These are phyloP conservation scores for Euryodendron excelsum DNA, from an alignment of 148 eudicot species.

Conservation along the genomic window DNA sequence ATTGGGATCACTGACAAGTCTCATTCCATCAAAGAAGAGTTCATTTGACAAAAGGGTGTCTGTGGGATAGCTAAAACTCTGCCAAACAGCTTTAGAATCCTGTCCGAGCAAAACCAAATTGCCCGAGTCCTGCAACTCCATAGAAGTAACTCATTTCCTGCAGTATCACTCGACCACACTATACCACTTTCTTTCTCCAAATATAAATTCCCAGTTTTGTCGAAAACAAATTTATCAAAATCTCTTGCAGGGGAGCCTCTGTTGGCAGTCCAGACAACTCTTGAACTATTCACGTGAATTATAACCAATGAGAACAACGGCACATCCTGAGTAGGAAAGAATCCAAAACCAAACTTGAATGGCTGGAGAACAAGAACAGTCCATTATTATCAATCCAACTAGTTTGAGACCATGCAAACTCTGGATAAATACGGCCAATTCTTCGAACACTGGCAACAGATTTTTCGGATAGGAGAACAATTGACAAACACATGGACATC, in stretches of 20 bases:
- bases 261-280: conserved; percentile 6
- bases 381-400: not conserved
- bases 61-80: too few species aligned
- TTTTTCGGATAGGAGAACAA: not conserved
- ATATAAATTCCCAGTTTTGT: not conserved
- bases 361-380: not conserved
- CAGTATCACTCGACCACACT: not conserved
- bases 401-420: not conserved
- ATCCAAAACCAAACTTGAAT: not conserved
- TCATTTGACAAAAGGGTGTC: conserved; percentile 1
- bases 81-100: not conserved
- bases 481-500: not conserved
- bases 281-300: not conserved
- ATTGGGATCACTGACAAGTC: conserved; percentile 6
- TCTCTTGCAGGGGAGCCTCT: not conserved
- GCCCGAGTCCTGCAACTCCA: not conserved
- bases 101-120: not conserved
- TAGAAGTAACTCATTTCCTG: not conserved
- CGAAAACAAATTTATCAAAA: not conserved
- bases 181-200: not conserved
- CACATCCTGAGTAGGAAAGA: not conserved
- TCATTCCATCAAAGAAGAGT: not conserved
- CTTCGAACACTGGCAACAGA: not conserved
- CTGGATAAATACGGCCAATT: not conserved
- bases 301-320: not conserved